Percentiles rank a stretch among this genome's conserved stretches.
These are phyloP conservation scores for Cornus kousa DNA, from an alignment of 148 eudicot genomes.

Conservation along the genomic window DNA sequence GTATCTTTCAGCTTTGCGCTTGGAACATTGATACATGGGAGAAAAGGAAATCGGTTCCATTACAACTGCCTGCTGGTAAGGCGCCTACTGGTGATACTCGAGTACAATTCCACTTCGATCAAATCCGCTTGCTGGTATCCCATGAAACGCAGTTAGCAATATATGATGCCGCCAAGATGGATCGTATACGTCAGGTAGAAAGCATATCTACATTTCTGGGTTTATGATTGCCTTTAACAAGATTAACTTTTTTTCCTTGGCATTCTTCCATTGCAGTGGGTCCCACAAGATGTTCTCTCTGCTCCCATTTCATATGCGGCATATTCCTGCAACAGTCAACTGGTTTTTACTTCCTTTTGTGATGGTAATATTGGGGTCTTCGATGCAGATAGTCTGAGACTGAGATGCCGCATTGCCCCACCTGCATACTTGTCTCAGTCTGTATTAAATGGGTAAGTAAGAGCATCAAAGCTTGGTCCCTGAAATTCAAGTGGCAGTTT, in stretches of 20 bases:
- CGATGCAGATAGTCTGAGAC: slow-evolving; percentile 58
- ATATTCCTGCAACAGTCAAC: slow-evolving; percentile 70
- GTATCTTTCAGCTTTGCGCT: slow-evolving; percentile 45
- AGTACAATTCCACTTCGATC: slow-evolving; percentile 71
- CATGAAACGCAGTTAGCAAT: slow-evolving; percentile 75
- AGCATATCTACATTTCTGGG: neutral
- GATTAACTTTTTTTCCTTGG: neutral
- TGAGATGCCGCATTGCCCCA: slow-evolving; percentile 67
- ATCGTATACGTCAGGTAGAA: slow-evolving; percentile 60
- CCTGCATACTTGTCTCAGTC: slow-evolving; percentile 57
- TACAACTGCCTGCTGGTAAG: slow-evolving; percentile 70
- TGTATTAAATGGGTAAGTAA: slow-evolving; percentile 55
- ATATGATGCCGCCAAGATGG: slow-evolving; percentile 78
- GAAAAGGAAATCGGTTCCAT: slow-evolving; percentile 47
- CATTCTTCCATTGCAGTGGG: slow-evolving; percentile 45
- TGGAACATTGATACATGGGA: slow-evolving; percentile 83
- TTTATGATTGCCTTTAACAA: neutral
- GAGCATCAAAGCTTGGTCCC: neutral
- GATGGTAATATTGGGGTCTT: slow-evolving; percentile 72
- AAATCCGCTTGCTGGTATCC: slow-evolving; percentile 57
- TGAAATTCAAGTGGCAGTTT: no score
- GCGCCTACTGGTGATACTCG: slow-evolving; percentile 61
- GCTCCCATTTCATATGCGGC: slow-evolving; percentile 65
- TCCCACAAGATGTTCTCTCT: slow-evolving; percentile 62
- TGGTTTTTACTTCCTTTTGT: slow-evolving; percentile 54